These are phyloP conservation scores for Apiospora pterosperma DNA, from an alignment of 2,329 filamentous ascomycete genomes.

Conservation along the genomic window DNA sequence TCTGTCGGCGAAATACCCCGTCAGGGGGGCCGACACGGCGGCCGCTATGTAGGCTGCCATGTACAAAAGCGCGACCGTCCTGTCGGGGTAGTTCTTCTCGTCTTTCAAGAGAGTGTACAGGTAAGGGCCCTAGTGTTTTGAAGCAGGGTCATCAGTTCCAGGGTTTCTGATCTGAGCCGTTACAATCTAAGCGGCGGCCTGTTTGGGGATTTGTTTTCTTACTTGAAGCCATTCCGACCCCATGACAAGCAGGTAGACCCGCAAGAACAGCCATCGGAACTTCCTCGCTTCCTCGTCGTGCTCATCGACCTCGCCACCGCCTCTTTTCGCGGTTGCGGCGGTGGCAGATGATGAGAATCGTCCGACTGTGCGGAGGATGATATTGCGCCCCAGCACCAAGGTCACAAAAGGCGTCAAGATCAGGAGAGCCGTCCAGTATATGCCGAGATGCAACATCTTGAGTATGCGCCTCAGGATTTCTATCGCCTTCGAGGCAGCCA, in stretches of 20 bases:
- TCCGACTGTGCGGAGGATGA: constrained; percentile 10
- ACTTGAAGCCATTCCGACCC: constrained; percentile 51
- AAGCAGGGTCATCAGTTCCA: neutral
- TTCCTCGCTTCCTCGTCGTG: constrained; percentile 14
- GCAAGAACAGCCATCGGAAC: constrained; percentile 20
- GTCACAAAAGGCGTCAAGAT: constrained; percentile 17
- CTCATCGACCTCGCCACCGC: neutral
- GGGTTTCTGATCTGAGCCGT: neutral
- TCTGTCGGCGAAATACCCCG: constrained; percentile 45
- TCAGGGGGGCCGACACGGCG: constrained; percentile 40
- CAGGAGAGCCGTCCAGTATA: constrained; percentile 22
- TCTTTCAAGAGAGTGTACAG: constrained; percentile 27
- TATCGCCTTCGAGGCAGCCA: neutral
- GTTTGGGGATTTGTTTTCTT: constrained; percentile 7
- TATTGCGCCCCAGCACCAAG: constrained; percentile 14
- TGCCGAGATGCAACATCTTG: constrained; percentile 14
- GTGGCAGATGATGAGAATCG: constrained; percentile 4
- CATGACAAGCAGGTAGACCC: constrained; percentile 46
- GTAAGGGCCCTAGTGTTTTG: constrained; percentile 20
- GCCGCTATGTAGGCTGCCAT: constrained; percentile 42
- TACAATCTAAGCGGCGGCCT: neutral
- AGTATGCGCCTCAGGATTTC: neutral
- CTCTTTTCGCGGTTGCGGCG: neutral
- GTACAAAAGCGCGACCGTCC: constrained; percentile 36
- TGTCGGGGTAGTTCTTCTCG: constrained; percentile 24